These are phyloP conservation scores for Heterobasidion irregulare DNA, from an alignment of 1,284 basidiomycete genomes.

Conservation along the genomic window DNA sequence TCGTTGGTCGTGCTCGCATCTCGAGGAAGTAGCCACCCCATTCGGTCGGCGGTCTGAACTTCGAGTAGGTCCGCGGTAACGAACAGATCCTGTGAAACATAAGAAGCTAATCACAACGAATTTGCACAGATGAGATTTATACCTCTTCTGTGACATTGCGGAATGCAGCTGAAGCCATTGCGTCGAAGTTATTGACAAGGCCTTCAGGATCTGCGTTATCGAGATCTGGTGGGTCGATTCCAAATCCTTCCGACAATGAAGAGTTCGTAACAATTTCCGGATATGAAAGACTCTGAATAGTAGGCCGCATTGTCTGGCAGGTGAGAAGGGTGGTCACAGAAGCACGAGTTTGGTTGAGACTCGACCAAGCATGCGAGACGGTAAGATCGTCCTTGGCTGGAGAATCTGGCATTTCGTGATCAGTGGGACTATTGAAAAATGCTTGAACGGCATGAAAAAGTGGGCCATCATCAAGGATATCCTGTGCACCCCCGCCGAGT, in stretches of 20 bases:
- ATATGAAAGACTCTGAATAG: slow-evolving; percentile 19
- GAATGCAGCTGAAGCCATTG: slow-evolving; percentile 65
- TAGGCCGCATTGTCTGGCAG: slow-evolving; percentile 55
- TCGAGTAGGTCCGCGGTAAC: slow-evolving; percentile 69
- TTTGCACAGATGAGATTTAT: slow-evolving; percentile 11
- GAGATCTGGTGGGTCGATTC: slow-evolving; percentile 53
- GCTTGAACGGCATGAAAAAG: slow-evolving; percentile 46
- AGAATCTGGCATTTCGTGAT: slow-evolving; percentile 36
- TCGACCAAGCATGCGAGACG: slow-evolving; percentile 37
- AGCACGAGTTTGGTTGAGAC: slow-evolving; percentile 34
- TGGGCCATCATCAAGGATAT: slow-evolving; percentile 61
- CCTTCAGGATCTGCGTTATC: slow-evolving; percentile 60
- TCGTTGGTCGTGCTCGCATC: slow-evolving; percentile 48
- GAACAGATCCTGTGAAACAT: slow-evolving; percentile 48
- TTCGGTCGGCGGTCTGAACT: slow-evolving; percentile 67
- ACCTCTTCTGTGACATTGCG: slow-evolving; percentile 72
- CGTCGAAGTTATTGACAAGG: slow-evolving; percentile 65
- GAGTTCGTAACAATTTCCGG: slow-evolving; percentile 20
- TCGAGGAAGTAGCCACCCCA: slow-evolving; percentile 63
- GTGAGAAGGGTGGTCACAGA: slow-evolving; percentile 39
- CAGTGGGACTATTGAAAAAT: slow-evolving; percentile 46
- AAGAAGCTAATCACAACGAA: slow-evolving; percentile 3
- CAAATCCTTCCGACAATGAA: slow-evolving; percentile 28
- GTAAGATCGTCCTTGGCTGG: slow-evolving; percentile 26
- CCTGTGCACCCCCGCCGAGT: slow-evolving; percentile 64